Evolutionary conservation across 2,329 filamentous ascomycete species (phyloP).

Genomic region (Geosmithia putterillii): DNA sequence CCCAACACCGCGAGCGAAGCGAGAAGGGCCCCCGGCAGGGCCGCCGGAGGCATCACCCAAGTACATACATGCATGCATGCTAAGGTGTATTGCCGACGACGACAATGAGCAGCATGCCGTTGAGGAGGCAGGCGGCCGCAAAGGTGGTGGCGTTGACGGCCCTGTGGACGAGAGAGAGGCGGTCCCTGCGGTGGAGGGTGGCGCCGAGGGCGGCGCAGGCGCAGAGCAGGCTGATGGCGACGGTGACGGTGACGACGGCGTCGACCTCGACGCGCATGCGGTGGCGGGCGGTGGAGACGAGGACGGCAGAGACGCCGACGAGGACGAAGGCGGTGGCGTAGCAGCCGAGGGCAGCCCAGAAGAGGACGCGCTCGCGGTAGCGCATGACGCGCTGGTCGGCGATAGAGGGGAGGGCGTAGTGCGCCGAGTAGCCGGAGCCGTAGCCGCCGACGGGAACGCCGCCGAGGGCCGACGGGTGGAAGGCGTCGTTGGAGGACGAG

Average conservation of each 20-base stretch:
- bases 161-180: slow-evolving; percentile 27
- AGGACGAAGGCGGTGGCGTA: slow-evolving; percentile 51
- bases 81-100: slow-evolving; percentile 25
- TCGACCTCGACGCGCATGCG: slow-evolving; percentile 62
- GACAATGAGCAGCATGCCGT: slow-evolving; percentile 29
- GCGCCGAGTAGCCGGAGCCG: slow-evolving; percentile 37
- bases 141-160: slow-evolving; percentile 25
- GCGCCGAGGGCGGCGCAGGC: slow-evolving; percentile 48
- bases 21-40: no score
- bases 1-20: neutral
- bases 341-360: slow-evolving; percentile 36
- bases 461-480: slow-evolving; percentile 12
- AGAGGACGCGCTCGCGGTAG: slow-evolving; percentile 43
- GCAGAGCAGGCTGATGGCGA: slow-evolving; percentile 53
- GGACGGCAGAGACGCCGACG: slow-evolving; percentile 49
- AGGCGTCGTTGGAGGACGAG: slow-evolving; percentile 37
- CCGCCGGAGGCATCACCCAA: no score
- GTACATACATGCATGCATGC: slow-evolving; percentile 3
- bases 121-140: slow-evolving; percentile 23
- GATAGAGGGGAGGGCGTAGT: slow-evolving; percentile 41
- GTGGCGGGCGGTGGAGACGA: slow-evolving; percentile 56
- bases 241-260: slow-evolving; percentile 57
- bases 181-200: slow-evolving; percentile 38
- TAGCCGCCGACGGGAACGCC: neutral
- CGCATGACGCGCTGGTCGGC: slow-evolving; percentile 33